Evolutionary conservation across 495 filamentous ascomycete genomes (phyloP), one percentile per base, ranked within the genome.

Genomic region (Neurospora sp.): DNA sequence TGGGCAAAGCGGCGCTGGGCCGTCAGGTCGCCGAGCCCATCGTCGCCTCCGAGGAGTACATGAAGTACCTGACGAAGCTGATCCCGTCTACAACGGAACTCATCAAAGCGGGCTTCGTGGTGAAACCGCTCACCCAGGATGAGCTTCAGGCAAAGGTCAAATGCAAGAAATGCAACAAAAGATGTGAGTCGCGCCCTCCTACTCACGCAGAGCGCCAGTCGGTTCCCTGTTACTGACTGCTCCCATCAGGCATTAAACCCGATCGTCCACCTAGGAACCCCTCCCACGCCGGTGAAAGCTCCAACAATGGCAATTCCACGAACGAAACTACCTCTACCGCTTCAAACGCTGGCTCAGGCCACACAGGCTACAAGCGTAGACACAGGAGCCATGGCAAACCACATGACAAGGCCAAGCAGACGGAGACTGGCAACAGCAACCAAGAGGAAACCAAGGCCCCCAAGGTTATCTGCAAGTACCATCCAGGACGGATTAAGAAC

Each of bases 91-190:
- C 18, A 14, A 3, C 27, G 18, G 68, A 39, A 20, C 71, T 72
- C 27, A 39, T 46, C 0, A 42, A 44, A 3, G 68, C 44, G 0
- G 73, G 73, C 0, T 73, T 70, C 37, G 35, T 74, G 2, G 5
- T 73, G 5, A 9, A 6, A 14, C 20, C 61, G 16, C 71, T 74
- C 20, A 73, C 71, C 0, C 18, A 68, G 2, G 0, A n/a, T 2
- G 39, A 74, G 69, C 71, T 74, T 9, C 68, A 74, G 2, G 0
- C 40, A 0, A 74, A 70, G 71, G 68, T 69, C 46, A 37, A 59
- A 2, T 74, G 73, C 68, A 5, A 12, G 14, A 70, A 31, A 6
- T 74, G 73, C 68, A 14, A 31, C 14, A 20, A 44, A 0, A 48
- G 22, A 73, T 22, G 73, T 74, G 20, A 68, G 73, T 53, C 9